phyloP scores from a whole-genome alignment of 1,139 yeast genomes.

The Magnusiomyces magnusii region DNA sequence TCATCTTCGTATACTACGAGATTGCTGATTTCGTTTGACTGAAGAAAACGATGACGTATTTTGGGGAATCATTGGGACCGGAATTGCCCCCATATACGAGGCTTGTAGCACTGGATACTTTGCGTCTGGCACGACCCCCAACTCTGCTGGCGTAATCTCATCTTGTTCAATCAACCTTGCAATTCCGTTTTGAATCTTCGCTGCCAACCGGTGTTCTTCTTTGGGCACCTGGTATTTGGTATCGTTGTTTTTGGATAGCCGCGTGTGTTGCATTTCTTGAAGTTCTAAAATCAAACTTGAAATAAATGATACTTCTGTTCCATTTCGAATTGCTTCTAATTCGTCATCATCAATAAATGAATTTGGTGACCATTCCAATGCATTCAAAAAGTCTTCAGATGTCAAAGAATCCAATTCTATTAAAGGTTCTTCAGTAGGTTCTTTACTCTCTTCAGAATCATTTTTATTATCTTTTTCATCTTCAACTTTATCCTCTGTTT shows the following conservation, averaged over 20 bases:
- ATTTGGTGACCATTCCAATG: constrained; percentile 50
- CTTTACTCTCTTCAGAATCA: constrained; percentile 16
- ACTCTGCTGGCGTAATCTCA: constrained; percentile 25
- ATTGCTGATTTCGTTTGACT: neutral
- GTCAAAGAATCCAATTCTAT: constrained; percentile 21
- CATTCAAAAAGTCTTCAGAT: constrained; percentile 35
- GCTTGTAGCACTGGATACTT: constrained; percentile 61
- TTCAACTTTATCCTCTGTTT: constrained; percentile 15
- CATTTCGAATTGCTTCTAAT: constrained; percentile 40
- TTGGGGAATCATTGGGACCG: constrained; percentile 43
- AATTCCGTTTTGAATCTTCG: constrained; percentile 44
- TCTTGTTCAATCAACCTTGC: constrained; percentile 37
- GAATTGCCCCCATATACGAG: constrained; percentile 59
- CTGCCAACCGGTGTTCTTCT: constrained; percentile 45
- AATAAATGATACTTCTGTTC: constrained; percentile 49
- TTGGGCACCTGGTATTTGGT: constrained; percentile 34
- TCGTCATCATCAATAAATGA: constrained; percentile 48
- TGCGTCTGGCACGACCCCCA: constrained; percentile 26
- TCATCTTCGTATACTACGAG: neutral
- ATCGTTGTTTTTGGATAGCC: constrained; percentile 38
- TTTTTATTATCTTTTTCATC: constrained; percentile 19
- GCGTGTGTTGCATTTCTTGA: constrained; percentile 54
- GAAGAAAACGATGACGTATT: neutral
- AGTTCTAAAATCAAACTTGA: constrained; percentile 49
- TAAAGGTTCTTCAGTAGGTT: constrained; percentile 10